A percentile compares a stretch with the other conserved stretches of the same genome.
phyloP scores from a whole-genome alignment of 2,329 filamentous ascomycete genomes.

The Colletotrichum caudatum region DNA sequence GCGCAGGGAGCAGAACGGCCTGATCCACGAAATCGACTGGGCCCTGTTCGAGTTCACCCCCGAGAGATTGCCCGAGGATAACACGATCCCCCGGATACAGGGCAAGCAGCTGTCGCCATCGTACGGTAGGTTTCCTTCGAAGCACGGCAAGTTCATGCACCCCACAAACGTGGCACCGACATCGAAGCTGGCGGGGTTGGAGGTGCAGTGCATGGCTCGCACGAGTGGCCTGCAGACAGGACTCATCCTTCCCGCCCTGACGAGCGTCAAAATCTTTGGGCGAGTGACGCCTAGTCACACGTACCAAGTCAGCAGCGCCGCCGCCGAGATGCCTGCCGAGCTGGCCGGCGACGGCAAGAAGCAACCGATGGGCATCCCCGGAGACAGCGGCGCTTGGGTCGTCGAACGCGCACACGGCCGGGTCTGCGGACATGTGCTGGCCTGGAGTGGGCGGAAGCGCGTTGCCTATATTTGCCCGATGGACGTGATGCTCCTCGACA shows the following conservation, averaged over 20 bases:
- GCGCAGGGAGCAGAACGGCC: conserved; percentile 75
- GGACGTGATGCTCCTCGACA: conserved; percentile 89
- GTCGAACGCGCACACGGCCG: conserved; percentile 82
- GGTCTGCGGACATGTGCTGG: conserved; percentile 90
- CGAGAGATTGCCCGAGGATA: conserved; percentile 77
- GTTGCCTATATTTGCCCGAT: conserved; percentile 95
- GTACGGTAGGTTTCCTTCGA: conserved; percentile 31
- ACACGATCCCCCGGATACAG: conserved; percentile 69
- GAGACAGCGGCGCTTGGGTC: conserved; percentile 94
- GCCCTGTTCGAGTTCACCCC: conserved; percentile 85
- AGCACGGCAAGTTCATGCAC: conserved; percentile 56
- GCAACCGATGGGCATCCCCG: conserved; percentile 75
- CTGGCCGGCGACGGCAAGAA: conserved; percentile 40
- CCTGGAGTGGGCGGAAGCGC: conserved; percentile 83
- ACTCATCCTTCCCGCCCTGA: conserved; percentile 80
- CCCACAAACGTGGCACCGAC: conserved; percentile 71
- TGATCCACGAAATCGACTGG: conserved; percentile 96
- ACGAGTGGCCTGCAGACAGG: conserved; percentile 87
- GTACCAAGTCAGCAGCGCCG: conserved; percentile 66
- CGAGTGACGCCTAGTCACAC: conserved; percentile 83
- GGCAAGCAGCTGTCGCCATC: conserved; percentile 28
- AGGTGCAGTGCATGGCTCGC: conserved; percentile 89
- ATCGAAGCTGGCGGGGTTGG: conserved; percentile 75
- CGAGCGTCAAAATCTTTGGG: conserved; percentile 88
- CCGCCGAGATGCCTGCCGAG: conserved; percentile 31